Evolutionary conservation across 352 stramenopile genomes (phyloP).

Genomic region (Globisporangium acanthophoron): DNA sequence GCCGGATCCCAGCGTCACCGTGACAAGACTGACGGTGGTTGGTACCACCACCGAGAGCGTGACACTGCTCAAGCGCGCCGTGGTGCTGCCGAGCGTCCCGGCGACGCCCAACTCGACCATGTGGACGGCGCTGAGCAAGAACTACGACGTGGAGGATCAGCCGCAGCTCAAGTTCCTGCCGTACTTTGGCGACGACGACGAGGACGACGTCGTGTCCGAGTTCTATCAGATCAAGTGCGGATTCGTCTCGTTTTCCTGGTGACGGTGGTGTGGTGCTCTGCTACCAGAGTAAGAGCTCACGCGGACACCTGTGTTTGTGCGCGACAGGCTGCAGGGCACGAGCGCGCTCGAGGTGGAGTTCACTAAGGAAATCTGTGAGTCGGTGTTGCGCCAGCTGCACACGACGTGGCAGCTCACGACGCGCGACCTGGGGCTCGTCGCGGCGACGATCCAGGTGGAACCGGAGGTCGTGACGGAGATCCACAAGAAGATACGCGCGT

Average conservation of each 20-base stretch:
- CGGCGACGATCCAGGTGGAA: constrained; percentile 59
- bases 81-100: constrained; percentile 49
- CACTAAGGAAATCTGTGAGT: constrained; percentile 65
- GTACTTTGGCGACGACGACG: constrained; percentile 80
- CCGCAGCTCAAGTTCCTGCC: constrained; percentile 61
- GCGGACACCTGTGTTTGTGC: not conserved
- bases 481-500: constrained; percentile 43
- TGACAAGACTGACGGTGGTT: constrained; percentile 22
- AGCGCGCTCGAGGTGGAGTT: constrained; percentile 69
- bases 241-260: not conserved
- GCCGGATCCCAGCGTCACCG: constrained; percentile 17
- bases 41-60: constrained; percentile 18
- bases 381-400: constrained; percentile 56
- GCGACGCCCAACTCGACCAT: constrained; percentile 53
- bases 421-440: constrained; percentile 53
- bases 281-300: not conserved
- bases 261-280: not conserved
- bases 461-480: constrained; percentile 62
- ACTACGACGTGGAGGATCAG: constrained; percentile 86
- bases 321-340: constrained; percentile 50
- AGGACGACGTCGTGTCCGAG: constrained; percentile 76
- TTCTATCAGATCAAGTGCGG: constrained; percentile 82
- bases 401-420: constrained; percentile 63
- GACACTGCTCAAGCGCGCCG: constrained; percentile 22
- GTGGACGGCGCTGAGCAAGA: constrained; percentile 79